Evolutionary conservation across 441 rosid genomes (phyloP), one percentile per base, ranked within the genome.

Genomic region (Dalechampia spathulata): DNA sequence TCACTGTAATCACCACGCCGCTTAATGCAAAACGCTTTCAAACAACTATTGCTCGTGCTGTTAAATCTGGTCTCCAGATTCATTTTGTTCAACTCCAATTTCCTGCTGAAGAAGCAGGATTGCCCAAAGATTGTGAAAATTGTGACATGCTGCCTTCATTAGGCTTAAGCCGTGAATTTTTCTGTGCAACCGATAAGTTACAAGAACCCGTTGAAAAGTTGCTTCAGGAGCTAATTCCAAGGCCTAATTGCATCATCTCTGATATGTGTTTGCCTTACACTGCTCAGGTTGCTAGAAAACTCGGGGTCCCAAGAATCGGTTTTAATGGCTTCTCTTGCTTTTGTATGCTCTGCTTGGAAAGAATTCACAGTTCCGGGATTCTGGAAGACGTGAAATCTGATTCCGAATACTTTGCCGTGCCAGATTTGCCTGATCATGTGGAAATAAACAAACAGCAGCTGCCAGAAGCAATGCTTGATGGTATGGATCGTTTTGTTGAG

Each of bases 41-140:
- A 22, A 12, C 48, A 15, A 37, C 41, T 1, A 7, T 72, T 27
- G 53, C 23, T 27, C 74, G 74, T 5, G 58, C 57, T 46, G 34
- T 13, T 0, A 58, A 68, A 7, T 56, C 68, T 0, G 77, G 78
- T 0, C 71, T 64, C 32, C 49, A 36, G 1, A 67, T 75, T 22
- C 67, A 13, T 2, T 3, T 61, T 0, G 28, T 61, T 6, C 52
- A 61, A 1, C 48, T 78, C 19, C 50, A n/a, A 45, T 57, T 75
- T 27, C 79, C 78, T 0, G 42, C 52, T 3, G 41, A 46, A 36
- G 64, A 73, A 55, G 70, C 39, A 5, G 83, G 80, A 39, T 58
- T 77, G 22, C 78, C 68, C 2, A 46, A 70, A 42, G 70, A 78
- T 17, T 51, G 63, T 3, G 87, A 79, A 57, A 83, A 72, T 58